phyloP scores from a whole-genome alignment of 192 early-diverging fungal genomes.

The Rhizophagus clarus region DNA sequence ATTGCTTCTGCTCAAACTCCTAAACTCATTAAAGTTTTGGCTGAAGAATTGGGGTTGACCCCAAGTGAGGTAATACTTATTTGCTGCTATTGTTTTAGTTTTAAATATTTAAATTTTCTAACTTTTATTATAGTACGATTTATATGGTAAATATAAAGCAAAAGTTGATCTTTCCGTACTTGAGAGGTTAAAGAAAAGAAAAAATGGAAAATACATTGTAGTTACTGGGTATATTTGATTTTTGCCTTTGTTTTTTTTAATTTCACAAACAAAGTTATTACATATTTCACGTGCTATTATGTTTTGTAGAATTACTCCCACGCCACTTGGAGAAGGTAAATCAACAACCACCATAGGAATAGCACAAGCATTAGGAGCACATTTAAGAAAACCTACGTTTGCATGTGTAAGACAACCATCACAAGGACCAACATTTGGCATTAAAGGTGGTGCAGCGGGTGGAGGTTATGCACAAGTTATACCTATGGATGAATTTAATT shows the following conservation, averaged over 20 bases:
- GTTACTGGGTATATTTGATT: slow-evolving; percentile 73
- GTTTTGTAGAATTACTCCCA: slow-evolving; percentile 83
- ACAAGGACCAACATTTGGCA: slow-evolving; percentile 98
- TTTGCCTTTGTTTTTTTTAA: not conserved
- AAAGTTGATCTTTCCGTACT: slow-evolving; percentile 86
- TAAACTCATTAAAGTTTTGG: slow-evolving; percentile 78
- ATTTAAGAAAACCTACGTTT: slow-evolving; percentile 83
- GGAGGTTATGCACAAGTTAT: slow-evolving; percentile 99
- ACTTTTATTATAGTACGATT: slow-evolving; percentile 61
- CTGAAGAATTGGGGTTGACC: slow-evolving; percentile 81
- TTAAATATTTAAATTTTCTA: not conserved
- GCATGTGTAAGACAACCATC: slow-evolving; percentile 99
- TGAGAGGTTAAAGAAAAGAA: slow-evolving; percentile 75
- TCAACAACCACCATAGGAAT: slow-evolving; percentile 97
- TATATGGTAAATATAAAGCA: slow-evolving; percentile 87
- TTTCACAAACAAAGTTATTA: no score
- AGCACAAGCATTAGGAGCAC: slow-evolving; percentile 93
- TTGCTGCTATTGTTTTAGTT: not conserved
- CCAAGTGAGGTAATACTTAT: slow-evolving; percentile 71
- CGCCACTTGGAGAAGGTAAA: slow-evolving; percentile 98
- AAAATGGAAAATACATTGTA: slow-evolving; percentile 91
- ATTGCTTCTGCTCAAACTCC: slow-evolving; percentile 90
- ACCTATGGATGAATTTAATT: slow-evolving; percentile 99
- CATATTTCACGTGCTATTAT: no score
- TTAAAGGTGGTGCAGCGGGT: slow-evolving; percentile 98